These are phyloP conservation scores for Bryoerythrophyllum caledonicum DNA, from an alignment of 225 moss, liverwort and hornwort species.

Conservation along the genomic window DNA sequence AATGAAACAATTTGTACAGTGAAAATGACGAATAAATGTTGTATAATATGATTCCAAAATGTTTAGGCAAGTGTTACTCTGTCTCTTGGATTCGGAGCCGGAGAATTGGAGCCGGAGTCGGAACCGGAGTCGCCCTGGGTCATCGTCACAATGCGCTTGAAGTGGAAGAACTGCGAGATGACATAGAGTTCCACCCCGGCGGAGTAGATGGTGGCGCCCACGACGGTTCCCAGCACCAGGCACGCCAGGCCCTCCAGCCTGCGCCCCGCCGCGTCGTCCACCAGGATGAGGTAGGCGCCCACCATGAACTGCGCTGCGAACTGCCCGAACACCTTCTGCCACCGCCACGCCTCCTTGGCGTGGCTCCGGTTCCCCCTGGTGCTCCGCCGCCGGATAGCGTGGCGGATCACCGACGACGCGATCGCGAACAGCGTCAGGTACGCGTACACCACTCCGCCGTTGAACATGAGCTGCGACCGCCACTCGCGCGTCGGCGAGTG, in stretches of 20 bases:
- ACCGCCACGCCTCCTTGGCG: background rate
- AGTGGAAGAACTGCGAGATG: background rate
- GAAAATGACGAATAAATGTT: no score
- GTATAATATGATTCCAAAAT: no score
- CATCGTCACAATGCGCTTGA: no score
- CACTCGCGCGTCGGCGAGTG: background rate
- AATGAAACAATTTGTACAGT: no score
- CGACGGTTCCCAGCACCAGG: background rate
- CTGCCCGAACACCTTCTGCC: background rate
- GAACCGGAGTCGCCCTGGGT: no score
- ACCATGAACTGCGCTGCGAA: background rate
- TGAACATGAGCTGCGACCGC: background rate
- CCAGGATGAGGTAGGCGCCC: background rate
- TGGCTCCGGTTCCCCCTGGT: background rate
- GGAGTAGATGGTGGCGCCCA: background rate
- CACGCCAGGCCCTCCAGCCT: background rate
- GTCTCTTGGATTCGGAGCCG: no score
- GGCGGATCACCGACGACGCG: background rate
- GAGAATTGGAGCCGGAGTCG: no score
- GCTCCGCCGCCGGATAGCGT: background rate
- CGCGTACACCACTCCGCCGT: background rate
- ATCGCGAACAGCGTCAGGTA: background rate
- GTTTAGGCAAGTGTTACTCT: no score
- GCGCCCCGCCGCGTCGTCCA: background rate
- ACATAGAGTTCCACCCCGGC: background rate